Percentiles rank a stretch among this genome's conserved stretches.
These are phyloP conservation scores for Naematelia encephala DNA, from an alignment of 768 basidiomycete genomes.

Conservation along the genomic window DNA sequence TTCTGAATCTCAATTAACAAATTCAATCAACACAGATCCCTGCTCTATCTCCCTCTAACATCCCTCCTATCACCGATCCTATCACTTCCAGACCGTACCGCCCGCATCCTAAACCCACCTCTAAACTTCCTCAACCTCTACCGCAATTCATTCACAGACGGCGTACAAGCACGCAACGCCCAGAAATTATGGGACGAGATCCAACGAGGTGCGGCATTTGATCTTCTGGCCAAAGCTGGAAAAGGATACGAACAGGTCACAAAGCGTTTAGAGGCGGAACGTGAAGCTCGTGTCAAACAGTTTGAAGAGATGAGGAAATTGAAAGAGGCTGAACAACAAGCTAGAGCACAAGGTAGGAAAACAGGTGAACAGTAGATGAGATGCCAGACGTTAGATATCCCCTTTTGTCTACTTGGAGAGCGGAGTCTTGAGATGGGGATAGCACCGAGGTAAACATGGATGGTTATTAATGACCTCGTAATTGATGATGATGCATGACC, in stretches of 20 bases:
- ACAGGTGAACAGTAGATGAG: not conserved
- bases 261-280: conserved; percentile 15
- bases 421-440: too few relatives aligned
- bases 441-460: too few relatives aligned
- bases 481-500: too few relatives aligned
- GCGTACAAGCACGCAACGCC: conserved; percentile 20
- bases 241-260: conserved; percentile 18
- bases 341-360: not conserved
- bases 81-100: conserved; percentile 24
- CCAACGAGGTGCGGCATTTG: conserved; percentile 16
- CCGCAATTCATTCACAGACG: conserved; percentile 29
- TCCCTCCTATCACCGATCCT: conserved; percentile 34
- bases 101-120: conserved; percentile 20
- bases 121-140: conserved; percentile 24
- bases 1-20: not conserved
- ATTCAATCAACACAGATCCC: conserved; percentile 21
- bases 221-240: conserved; percentile 26
- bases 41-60: conserved; percentile 34
- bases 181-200: conserved; percentile 18
- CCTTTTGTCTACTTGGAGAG: too few relatives aligned
- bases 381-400: too few relatives aligned
- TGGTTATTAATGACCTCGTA: too few relatives aligned
- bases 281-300: conserved; percentile 12
- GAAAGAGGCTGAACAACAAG: conserved; percentile 11
- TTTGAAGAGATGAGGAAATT: conserved; percentile 12